Evolutionary conservation across 2,329 filamentous ascomycete species (phyloP).

Genomic region (Cytospora mali): DNA sequence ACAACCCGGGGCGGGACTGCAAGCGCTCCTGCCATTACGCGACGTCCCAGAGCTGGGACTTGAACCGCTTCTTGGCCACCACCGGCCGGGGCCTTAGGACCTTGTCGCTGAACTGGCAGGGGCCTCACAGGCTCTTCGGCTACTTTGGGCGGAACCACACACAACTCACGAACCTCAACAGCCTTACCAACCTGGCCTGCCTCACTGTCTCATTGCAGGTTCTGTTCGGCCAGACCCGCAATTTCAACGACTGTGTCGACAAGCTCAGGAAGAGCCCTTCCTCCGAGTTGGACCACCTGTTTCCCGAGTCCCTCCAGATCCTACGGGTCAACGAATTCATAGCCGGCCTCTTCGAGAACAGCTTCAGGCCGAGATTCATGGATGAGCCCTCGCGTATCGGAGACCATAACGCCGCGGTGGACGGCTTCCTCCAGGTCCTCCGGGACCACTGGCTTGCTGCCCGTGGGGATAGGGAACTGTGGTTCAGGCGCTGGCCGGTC

Average conservation of each 20-base stretch:
- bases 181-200: not conserved
- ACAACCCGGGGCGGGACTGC: not conserved
- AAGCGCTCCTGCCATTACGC: not conserved
- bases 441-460: not conserved
- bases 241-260: not conserved
- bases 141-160: too few relatives aligned
- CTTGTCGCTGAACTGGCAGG: not conserved
- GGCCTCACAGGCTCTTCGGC: too few relatives aligned
- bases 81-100: not conserved
- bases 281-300: not conserved
- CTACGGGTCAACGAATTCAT: slow-evolving; percentile 4
- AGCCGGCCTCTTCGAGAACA: not conserved
- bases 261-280: not conserved
- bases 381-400: not conserved
- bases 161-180: not conserved
- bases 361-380: not conserved
- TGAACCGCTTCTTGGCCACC: not conserved
- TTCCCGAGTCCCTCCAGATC: not conserved
- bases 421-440: not conserved
- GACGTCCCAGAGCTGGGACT: not conserved
- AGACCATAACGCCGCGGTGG: not conserved
- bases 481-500: not conserved
- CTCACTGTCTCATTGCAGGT: slow-evolving; percentile 6
- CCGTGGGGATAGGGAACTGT: not conserved
- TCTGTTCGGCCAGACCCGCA: not conserved